A percentile compares a stretch with the other conserved stretches of the same genome.
These are phyloP conservation scores for Agrocybe praecox DNA, from an alignment of 768 basidiomycete genomes.

Conservation along the genomic window DNA sequence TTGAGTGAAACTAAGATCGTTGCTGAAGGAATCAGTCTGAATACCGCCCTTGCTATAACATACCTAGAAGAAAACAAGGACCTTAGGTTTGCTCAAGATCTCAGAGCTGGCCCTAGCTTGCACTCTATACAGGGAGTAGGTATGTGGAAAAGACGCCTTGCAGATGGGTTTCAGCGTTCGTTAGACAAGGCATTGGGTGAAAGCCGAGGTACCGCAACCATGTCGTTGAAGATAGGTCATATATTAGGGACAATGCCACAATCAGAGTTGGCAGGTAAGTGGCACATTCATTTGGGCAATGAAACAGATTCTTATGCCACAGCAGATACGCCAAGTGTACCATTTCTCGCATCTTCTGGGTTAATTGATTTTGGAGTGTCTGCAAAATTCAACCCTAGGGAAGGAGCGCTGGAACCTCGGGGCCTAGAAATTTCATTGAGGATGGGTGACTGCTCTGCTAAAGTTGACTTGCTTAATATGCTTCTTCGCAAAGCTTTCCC, in stretches of 20 bases:
- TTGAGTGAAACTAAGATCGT: conserved; percentile 55
- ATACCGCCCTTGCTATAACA: conserved; percentile 56
- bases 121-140: conserved; percentile 49
- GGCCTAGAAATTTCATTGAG: conserved; percentile 50
- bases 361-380: conserved; percentile 47
- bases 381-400: conserved; percentile 59
- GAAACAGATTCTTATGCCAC: not conserved
- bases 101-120: conserved; percentile 20
- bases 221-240: conserved; percentile 51
- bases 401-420: conserved; percentile 52
- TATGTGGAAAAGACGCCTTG: conserved; percentile 66
- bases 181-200: conserved; percentile 71
- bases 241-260: conserved; percentile 45
- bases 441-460: conserved; percentile 47
- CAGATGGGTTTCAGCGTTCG: conserved; percentile 61
- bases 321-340: conserved; percentile 21
- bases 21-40: conserved; percentile 50
- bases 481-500: conserved; percentile 28
- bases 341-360: conserved; percentile 50
- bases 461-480: conserved; percentile 45
- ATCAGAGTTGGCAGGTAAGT: conserved; percentile 31
- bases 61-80: conserved; percentile 44
- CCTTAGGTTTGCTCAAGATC: conserved; percentile 16
- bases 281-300: not conserved
- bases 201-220: conserved; percentile 56